Base-by-base conservation (phyloP, 495 filamentous ascomycete genomes). In the Aspergillus avenaceus region DNA sequence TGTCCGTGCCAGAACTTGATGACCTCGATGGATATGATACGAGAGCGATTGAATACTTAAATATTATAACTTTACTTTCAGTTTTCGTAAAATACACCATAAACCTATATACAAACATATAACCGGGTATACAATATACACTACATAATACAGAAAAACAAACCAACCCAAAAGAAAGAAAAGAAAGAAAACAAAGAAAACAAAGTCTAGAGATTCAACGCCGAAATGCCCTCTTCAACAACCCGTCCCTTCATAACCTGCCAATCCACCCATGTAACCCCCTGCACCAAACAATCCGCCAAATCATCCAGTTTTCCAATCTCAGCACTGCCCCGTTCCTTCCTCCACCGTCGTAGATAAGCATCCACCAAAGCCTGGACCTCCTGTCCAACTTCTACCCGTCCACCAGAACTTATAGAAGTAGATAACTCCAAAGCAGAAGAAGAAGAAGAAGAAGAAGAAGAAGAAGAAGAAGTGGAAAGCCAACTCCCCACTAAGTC, bases 231-330 rank as follows among this genome's bases (percentile, higher is more conserved):
- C 56, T 62, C 73, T 52, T 51, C 50, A 11, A 32, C 64, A 24
- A 87, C 58, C 29, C 60, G 57, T 47, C 71, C 71, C 52, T 82
- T 66, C 64, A 90, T 91, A 52, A 74, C 66, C 61, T 91, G 81
- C 92, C 92, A 97, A 48, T 85, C 76, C 42, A 91, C 64, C 87
- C 88, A 96, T 8, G 90, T 86, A 53, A 90, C 70, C 0, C 86
- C 93, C 69, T 97, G 92, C 53, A 96, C 59, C 25, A 97, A 65
- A 65, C 86, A 88, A 78, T 97, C 92, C 5, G 90, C 87, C 53
- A 97, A 71, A 75, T 97, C 92, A 71, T 97, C 92, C 55, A 95
- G 59, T 65, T 97, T 97, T 16, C 64, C 69, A 25, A 76, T 55
- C 50, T 64, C 58, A 36, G 31, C 23, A 9, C 14, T 42, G 55